These are phyloP conservation scores for Trichosporon coremiiforme DNA, from an alignment of 1,284 basidiomycete genomes.

Conservation along the genomic window DNA sequence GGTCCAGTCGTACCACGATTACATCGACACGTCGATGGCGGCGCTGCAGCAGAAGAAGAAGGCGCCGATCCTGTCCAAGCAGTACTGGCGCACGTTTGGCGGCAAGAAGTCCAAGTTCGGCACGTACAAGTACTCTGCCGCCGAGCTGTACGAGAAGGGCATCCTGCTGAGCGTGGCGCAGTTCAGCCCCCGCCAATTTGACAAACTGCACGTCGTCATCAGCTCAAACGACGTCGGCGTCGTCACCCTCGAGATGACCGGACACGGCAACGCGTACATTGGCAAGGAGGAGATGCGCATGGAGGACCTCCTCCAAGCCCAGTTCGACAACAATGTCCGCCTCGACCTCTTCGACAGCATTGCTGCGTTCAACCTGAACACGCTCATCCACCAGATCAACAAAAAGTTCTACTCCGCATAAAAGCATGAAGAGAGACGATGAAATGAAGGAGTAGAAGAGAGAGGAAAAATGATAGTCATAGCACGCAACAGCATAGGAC, in stretches of 20 bases:
- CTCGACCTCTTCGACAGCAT: conserved; percentile 78
- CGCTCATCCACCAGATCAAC: conserved; percentile 92
- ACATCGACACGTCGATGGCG: conserved; percentile 89
- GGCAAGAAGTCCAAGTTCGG: conserved; percentile 87
- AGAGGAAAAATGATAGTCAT: background rate
- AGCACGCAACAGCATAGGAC: background rate
- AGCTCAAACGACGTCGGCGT: conserved; percentile 86
- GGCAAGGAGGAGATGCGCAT: conserved; percentile 63
- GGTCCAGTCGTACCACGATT: conserved; percentile 86
- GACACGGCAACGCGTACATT: conserved; percentile 63
- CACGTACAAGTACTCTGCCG: conserved; percentile 92
- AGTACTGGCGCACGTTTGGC: conserved; percentile 87
- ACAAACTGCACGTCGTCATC: conserved; percentile 86
- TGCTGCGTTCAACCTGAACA: conserved; percentile 85
- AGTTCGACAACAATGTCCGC: conserved; percentile 85
- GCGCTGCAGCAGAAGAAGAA: conserved; percentile 95
- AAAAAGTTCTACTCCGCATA: conserved; percentile 62
- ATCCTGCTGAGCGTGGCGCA: conserved; percentile 87
- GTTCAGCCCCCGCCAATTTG: conserved; percentile 89
- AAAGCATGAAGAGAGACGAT: background rate
- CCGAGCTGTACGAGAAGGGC: conserved; percentile 64
- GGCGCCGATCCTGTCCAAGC: conserved; percentile 84
- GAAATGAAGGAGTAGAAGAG: background rate
- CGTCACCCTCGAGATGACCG: conserved; percentile 77
- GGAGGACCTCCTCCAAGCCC: conserved; percentile 89